Percentiles rank a stretch among this genome's conserved stretches.
These are phyloP conservation scores for Corchorus capsularis DNA, from an alignment of 345 rosid genomes.

Conservation along the genomic window DNA sequence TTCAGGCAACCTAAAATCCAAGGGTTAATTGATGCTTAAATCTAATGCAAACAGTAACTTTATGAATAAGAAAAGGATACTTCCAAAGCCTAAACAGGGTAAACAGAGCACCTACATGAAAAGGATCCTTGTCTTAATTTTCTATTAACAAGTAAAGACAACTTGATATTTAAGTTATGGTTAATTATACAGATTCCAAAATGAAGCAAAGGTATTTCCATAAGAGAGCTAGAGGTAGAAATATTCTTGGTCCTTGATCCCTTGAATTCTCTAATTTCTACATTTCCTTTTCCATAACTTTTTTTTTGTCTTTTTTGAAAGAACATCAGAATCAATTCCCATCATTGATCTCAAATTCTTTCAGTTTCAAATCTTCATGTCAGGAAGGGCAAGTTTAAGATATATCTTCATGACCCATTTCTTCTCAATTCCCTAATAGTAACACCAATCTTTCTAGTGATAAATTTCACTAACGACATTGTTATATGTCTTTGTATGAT, in stretches of 20 bases:
- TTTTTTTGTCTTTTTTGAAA: too few species aligned
- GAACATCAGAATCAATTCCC: neutral
- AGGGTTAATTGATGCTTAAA: constrained; percentile 21
- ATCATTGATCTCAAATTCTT: constrained; percentile 1
- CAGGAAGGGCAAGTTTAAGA: constrained; percentile 34
- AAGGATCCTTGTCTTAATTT: neutral
- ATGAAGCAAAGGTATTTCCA: constrained; percentile 13
- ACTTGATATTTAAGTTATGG: neutral
- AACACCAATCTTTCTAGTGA: neutral
- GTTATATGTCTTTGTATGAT: neutral
- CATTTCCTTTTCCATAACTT: neutral
- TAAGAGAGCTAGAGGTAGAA: constrained; percentile 1
- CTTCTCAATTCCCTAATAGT: neutral
- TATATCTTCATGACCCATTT: neutral
- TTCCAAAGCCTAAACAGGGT: constrained; percentile 20
- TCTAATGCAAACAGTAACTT: constrained; percentile 22
- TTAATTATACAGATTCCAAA: constrained; percentile 28
- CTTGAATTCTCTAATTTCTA: constrained; percentile 14
- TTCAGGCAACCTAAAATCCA: neutral
- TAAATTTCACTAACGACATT: neutral
- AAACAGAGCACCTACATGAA: constrained; percentile 22
- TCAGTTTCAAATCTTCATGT: constrained; percentile 23
- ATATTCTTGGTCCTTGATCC: constrained; percentile 6
- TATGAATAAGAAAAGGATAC: constrained; percentile 31
- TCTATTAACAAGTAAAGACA: neutral